Base-by-base conservation (phyloP, 768 basidiomycete genomes). In the Pseudohyphozyma bogoriensis region DNA sequence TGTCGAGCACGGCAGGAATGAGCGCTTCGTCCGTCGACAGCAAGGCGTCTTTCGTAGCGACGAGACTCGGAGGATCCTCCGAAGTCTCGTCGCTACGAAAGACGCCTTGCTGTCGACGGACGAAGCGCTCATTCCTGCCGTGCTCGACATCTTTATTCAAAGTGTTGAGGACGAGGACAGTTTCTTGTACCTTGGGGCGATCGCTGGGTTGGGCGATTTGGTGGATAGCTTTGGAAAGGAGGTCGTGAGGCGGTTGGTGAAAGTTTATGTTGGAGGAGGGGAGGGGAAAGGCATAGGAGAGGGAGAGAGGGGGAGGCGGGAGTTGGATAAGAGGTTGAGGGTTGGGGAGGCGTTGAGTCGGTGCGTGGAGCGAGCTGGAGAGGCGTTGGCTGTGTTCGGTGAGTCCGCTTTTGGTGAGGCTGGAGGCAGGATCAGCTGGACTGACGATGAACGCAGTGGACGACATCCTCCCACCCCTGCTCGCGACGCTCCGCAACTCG, bases 171-270 rank as follows among this genome's bases (percentile, higher is more conserved):
- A 95, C 62, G 86, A 91, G 40, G 93, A 97, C 69, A 89, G 88
- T n/a, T 96, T 90, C 73, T 83, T 96, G 56, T 96, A 89, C 70
- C 76, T 96, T 55, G 90, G 90, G 70, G 90, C 87, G 1, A 85
- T 93, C 18, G 88, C 91, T 68, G 92, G 92, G 0, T 78, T 97
- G 1, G 81, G 85, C n/a, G 82, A 80, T 6, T 84, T 96, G 80
- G 89, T 85, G 0, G 84, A 90, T 68, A 78, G 77, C 2, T 82
- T 83, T 61, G 88, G 87, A 4, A 81, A 79, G 64, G 84, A 88
- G 15, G 83, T 91, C 16, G 72, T 92, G 11, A 76, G 77, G 58
- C 76, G 78, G 7, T 77, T 95, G 29, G 74, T 89, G n/a, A 77
- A 78, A 31, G 78, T 81, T 18, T 95, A 95, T 69, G 73, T 79